Base-by-base conservation (phyloP, 2,329 filamentous ascomycete genomes). In the Alternaria incomplexa region DNA sequence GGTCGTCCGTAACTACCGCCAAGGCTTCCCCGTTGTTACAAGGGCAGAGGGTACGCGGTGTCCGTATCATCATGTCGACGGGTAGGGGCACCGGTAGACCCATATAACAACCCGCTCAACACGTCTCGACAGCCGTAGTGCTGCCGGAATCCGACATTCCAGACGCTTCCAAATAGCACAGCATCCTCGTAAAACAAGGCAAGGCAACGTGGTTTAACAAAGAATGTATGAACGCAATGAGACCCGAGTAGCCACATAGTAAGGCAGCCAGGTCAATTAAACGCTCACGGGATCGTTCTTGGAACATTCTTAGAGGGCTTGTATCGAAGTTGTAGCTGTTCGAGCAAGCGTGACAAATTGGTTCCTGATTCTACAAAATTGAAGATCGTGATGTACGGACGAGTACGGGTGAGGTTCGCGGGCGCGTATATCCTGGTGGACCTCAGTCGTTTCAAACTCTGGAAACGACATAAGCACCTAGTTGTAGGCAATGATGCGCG, bases 281-380 rank as follows among this genome's bases (percentile, higher is more conserved):
- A 79, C 77, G 74, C 63, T 69, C 75, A 69, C 53, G 57, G 47
- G 48, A 48, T 73, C 51, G 46, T 65, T 79, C 77, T 79, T 73
- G 77, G 77, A 79, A 79, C 76, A 75, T 78, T 76, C 72, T 76
- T 71, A 79, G 76, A 79, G 74, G 76, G 76, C 77, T 73, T 77
- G 73, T 77, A 66, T 63, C 75, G 75, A 77, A 79, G 75, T 73
- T 67, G 72, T 47, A 63, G 66, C 68, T 74, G 23, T 79, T 78
- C 76, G 76, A 68, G 72, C 66, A 78, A 74, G 77, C 77, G 77
- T 78, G 77, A 79, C 77, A 79, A 79, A 75, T 78, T 79, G 73
- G 75, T 79, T 78, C 77, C 77, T 62, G 60, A 22, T 8, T 62
- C 32, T 32, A 48, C 17, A 45, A 17, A 23, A 6, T n/a, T n/a